Evolutionary conservation across 306 rosid species (phyloP).

Genomic region (Fragaria vesca): DNA sequence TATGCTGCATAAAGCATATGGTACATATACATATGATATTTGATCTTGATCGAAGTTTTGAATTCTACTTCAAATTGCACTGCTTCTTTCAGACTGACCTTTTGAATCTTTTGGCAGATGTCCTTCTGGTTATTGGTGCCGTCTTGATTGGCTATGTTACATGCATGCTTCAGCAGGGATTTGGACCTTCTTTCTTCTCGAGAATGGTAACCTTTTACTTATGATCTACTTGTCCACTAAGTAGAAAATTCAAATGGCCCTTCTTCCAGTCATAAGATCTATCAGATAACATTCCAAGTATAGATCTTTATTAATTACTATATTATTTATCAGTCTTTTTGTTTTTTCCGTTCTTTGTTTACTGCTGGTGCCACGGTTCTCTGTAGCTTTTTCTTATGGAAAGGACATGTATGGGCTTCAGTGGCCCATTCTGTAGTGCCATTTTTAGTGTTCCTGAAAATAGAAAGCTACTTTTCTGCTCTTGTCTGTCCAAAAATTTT

Average conservation of each 20-base stretch:
- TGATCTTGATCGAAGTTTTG: not conserved
- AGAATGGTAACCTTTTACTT: conserved; percentile 41
- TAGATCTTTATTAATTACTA: not conserved
- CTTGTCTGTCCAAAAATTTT: not conserved
- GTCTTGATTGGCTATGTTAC: conserved; percentile 80
- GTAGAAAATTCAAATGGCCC: conserved; percentile 19
- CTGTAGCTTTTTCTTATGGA: not conserved
- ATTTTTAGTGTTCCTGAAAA: not conserved
- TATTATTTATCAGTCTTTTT: not conserved
- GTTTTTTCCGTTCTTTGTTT: not conserved
- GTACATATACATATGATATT: not conserved
- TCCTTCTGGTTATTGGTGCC: conserved; percentile 85
- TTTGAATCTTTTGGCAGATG: conserved; percentile 57
- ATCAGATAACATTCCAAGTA: not conserved
- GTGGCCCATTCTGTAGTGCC: not conserved
- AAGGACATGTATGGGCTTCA: not conserved
- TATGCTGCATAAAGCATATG: not conserved
- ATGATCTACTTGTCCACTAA: conserved; percentile 9
- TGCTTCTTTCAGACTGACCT: conserved; percentile 12
- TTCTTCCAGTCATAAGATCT: conserved; percentile 6
- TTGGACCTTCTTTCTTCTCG: conserved; percentile 61
- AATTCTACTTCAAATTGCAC: conserved; percentile 10
- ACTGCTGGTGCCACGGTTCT: not conserved
- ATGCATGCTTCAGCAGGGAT: conserved; percentile 88
- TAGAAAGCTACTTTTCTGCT: not conserved